These are phyloP conservation scores for Cyclotella sp. DNA, from an alignment of 108 stramenopile species.

Conservation along the genomic window DNA sequence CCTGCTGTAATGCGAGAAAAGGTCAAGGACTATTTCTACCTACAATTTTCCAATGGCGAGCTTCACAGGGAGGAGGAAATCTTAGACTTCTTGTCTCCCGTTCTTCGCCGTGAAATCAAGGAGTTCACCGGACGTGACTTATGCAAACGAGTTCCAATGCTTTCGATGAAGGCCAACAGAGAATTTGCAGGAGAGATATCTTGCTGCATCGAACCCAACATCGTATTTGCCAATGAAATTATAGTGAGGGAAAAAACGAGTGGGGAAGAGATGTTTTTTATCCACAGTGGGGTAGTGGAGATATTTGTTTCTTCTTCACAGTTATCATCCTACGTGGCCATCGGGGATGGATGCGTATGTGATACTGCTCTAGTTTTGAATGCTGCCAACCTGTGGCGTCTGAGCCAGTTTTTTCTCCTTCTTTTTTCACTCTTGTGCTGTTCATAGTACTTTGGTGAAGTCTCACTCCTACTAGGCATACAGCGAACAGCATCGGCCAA, in stretches of 20 bases:
- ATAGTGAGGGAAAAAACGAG: conserved; percentile 62
- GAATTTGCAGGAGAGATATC: conserved; percentile 61
- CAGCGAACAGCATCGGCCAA: conserved; percentile 60
- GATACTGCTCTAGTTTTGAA: neutral
- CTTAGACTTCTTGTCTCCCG: conserved; percentile 57
- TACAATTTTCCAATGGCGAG: conserved; percentile 68
- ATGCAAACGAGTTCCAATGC: conserved; percentile 62
- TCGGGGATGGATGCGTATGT: conserved; percentile 70
- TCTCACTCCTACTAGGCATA: conserved; percentile 51
- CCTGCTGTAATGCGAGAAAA: conserved; percentile 63
- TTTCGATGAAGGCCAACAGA: conserved; percentile 34
- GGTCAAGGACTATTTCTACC: conserved; percentile 67
- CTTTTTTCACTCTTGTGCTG: neutral
- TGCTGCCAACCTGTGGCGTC: neutral
- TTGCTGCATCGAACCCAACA: conserved; percentile 53
- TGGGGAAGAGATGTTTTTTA: conserved; percentile 72
- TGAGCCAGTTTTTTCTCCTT: neutral
- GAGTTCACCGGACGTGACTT: conserved; percentile 60
- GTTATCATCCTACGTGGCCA: conserved; percentile 47
- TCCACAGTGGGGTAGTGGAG: conserved; percentile 62
- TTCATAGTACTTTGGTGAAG: conserved; percentile 63
- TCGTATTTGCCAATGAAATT: conserved; percentile 63
- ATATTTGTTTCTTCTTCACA: conserved; percentile 38
- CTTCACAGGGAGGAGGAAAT: conserved; percentile 66
- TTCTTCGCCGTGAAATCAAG: conserved; percentile 63